phyloP scores from a whole-genome alignment of 305 asterid genomes.

The Striga hermonthica region DNA sequence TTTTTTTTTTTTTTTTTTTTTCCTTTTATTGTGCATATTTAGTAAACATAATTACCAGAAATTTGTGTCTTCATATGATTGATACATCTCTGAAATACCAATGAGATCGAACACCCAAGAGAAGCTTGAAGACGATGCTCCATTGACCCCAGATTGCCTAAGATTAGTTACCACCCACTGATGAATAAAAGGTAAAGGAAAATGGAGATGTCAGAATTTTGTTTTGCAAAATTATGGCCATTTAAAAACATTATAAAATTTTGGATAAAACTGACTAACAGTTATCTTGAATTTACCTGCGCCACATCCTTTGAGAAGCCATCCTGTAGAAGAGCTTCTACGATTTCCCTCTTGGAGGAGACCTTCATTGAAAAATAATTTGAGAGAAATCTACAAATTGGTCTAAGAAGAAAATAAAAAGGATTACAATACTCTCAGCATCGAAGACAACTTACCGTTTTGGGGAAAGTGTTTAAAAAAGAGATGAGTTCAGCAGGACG shows the following conservation, averaged over 20 bases:
- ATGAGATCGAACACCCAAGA: slow-evolving; percentile 80
- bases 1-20: neutral
- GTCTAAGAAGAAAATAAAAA: neutral
- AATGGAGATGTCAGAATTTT: neutral
- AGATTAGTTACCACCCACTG: slow-evolving; percentile 98
- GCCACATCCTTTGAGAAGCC: slow-evolving; percentile 95
- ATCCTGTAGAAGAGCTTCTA: slow-evolving; percentile 64
- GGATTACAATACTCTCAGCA: slow-evolving; percentile 4
- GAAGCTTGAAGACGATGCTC: slow-evolving; percentile 60
- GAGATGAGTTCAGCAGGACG: slow-evolving; percentile 94
- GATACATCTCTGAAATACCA: slow-evolving; percentile 89
- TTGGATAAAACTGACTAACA: neutral
- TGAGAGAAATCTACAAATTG: slow-evolving; percentile 19
- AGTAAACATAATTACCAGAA: slow-evolving; percentile 49
- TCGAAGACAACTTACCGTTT: slow-evolving; percentile 47
- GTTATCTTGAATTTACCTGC: slow-evolving; percentile 46
- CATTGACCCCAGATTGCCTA: slow-evolving; percentile 49
- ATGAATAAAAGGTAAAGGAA: slow-evolving; percentile 24
- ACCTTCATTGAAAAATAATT: slow-evolving; percentile 65
- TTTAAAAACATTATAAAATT: no score
- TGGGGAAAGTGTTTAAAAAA: slow-evolving; percentile 62
- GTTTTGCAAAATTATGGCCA: neutral
- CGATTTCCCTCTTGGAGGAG: slow-evolving; percentile 73
- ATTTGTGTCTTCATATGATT: slow-evolving; percentile 86
- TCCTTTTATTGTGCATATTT: slow-evolving; percentile 4